Evolutionary conservation across 805 yeast genomes (phyloP), one percentile per base, ranked within the genome.

Genomic region (Teunomyces kruisii): DNA sequence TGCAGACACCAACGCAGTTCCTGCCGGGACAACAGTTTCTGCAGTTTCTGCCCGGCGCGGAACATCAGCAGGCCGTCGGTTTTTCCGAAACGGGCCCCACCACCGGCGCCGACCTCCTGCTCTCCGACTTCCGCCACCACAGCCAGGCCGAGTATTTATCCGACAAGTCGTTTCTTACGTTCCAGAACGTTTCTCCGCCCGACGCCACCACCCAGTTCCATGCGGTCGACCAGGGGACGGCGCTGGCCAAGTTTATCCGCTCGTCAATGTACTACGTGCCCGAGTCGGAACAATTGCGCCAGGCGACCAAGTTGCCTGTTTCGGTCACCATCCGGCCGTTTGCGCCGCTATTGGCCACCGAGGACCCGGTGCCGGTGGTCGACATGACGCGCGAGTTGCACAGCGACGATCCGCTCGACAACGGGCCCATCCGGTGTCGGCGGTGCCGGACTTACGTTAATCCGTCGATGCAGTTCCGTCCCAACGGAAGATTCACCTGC

Each of bases 361-460:
- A 76, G 39, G 83, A 76, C 12, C 80, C 78, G 1, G 78, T 90
- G 1, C 95, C 96, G 0, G 74, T 76, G 4, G 83, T 84, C 4
- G 91, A 88, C 58, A 78, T 79, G 68, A 66, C 73, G 17, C 40
- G 58, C 58, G 61, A 51, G 6, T 39, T 38, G 32, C 42, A 53
- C 2, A 59, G 56, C 24, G 29, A 44, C 10, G 62, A 59, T 46
- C 59, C 61, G 1, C 50, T 60, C 36, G 74, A 68, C 41, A 55
- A 61, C 17, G 88, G 89, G 0, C 96, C 96, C 0, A 84, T 95
- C 28, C 79, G 99, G 54, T 94, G 99, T 67, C 79, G 81, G 53
- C 83, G 98, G 50, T 94, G 99, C 68, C 80, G 97, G 45, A 80
- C 96, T 1, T 94, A 90, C 63, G 75, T 90, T 50, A 94, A 92